Conservation (phyloP, 805 yeast genomes). For the Sungouiozyma intestinalis region DNA sequence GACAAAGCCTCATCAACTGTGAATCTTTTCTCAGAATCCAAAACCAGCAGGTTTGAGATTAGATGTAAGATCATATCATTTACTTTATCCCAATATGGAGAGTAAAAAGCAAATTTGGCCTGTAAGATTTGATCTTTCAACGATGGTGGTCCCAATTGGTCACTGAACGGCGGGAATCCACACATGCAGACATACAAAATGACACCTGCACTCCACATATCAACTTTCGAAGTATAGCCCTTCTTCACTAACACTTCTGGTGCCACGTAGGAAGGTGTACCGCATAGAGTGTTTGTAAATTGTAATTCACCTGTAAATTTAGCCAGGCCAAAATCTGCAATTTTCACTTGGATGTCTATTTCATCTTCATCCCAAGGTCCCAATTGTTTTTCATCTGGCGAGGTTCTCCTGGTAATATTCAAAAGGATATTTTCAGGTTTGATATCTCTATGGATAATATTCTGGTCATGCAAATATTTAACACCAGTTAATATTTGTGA, state of each 20-base stretch:
- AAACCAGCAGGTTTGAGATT: constrained; percentile 49
- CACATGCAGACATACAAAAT: constrained; percentile 67
- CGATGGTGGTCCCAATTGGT: constrained; percentile 68
- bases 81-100: constrained; percentile 72
- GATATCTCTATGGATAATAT: constrained; percentile 68
- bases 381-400: constrained; percentile 20
- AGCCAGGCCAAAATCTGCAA: constrained; percentile 72
- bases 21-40: constrained; percentile 61
- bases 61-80: constrained; percentile 56
- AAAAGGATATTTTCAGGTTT: constrained; percentile 66
- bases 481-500: constrained; percentile 59
- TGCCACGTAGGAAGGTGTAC: constrained; percentile 82
- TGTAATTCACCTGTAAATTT: constrained; percentile 55
- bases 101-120: constrained; percentile 62
- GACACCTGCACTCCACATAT: constrained; percentile 77
- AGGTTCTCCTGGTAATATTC: constrained; percentile 37
- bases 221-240: constrained; percentile 59
- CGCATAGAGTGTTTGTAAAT: constrained; percentile 71
- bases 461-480: constrained; percentile 53
- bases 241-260: constrained; percentile 59
- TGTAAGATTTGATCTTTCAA: constrained; percentile 64
- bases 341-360: constrained; percentile 54
- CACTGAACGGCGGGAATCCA: constrained; percentile 81
- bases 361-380: constrained; percentile 44
- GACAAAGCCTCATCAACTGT: constrained; percentile 73